phyloP scores from a whole-genome alignment of 805 yeast genomes.

The Wickerhamomyces chambardii region DNA sequence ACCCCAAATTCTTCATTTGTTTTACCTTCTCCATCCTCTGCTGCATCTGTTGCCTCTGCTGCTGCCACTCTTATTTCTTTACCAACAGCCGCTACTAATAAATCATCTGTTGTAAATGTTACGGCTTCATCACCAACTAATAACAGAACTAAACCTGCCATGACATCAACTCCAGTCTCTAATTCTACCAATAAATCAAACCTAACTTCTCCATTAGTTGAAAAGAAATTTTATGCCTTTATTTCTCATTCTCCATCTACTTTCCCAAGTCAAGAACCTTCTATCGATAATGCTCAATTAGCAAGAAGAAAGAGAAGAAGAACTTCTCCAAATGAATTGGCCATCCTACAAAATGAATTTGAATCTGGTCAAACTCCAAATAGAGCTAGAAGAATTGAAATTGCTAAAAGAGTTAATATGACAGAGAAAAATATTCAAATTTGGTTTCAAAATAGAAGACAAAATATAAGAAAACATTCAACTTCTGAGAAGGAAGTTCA shows the following conservation, averaged over 20 bases:
- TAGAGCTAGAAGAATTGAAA: conserved; percentile 61
- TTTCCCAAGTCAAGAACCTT: conserved; percentile 73
- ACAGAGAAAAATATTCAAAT: conserved; percentile 97
- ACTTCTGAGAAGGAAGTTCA: conserved; percentile 18
- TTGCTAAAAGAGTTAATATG: conserved; percentile 81
- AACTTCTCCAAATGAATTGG: conserved; percentile 82
- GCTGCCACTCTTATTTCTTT: conserved; percentile 5
- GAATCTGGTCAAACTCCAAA: conserved; percentile 73
- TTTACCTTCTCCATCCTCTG: background rate
- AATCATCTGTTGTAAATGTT: too few species aligned
- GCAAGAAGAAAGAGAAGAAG: conserved; percentile 95
- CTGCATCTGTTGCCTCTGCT: conserved; percentile 1
- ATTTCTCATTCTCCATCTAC: conserved; percentile 91
- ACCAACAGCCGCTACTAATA: background rate
- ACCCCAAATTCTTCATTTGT: conserved; percentile 1
- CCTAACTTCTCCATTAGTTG: conserved; percentile 13
- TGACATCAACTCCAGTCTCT: background rate
- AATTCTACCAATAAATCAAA: background rate
- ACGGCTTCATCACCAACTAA: background rate
- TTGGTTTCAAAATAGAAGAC: conserved; percentile 97
- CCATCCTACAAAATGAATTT: conserved; percentile 76
- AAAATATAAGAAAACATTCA: conserved; percentile 54
- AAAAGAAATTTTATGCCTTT: conserved; percentile 59
- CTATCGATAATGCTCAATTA: conserved; percentile 82
- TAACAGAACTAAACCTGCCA: background rate